phyloP scores from a whole-genome alignment of 305 asterid species.

The Stenogyne calaminthoides region DNA sequence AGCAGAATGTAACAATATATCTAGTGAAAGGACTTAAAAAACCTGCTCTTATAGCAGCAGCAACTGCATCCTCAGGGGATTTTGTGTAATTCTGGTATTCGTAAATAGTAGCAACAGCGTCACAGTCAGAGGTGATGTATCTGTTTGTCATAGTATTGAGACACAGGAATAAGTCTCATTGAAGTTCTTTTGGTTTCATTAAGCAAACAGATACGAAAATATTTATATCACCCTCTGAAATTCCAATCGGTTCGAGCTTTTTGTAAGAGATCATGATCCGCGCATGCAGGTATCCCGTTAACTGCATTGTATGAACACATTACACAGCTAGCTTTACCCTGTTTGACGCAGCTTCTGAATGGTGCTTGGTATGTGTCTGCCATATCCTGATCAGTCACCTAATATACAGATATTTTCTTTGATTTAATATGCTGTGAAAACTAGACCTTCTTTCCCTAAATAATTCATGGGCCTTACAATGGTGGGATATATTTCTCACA shows the following conservation, averaged over 20 bases:
- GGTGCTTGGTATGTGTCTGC: slow-evolving; percentile 88
- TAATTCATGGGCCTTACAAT: not conserved
- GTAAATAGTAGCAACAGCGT: slow-evolving; percentile 86
- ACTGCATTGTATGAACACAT: slow-evolving; percentile 92
- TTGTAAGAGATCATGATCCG: slow-evolving; percentile 61
- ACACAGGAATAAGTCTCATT: slow-evolving; percentile 21
- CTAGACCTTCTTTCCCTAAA: not conserved
- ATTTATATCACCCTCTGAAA: slow-evolving; percentile 63
- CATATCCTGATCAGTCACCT: slow-evolving; percentile 90
- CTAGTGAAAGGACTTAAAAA: slow-evolving; percentile 14
- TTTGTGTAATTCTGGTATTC: slow-evolving; percentile 72
- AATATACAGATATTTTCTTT: slow-evolving; percentile 33
- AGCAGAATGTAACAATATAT: not conserved
- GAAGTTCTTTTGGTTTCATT: slow-evolving; percentile 9
- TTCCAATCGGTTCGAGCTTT: slow-evolving; percentile 86
- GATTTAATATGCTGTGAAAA: not conserved
- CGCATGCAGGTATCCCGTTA: slow-evolving; percentile 89
- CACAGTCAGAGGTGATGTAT: slow-evolving; percentile 90
- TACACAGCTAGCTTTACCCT: slow-evolving; percentile 89
- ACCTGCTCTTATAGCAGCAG: slow-evolving; percentile 89
- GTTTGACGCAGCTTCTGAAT: slow-evolving; percentile 70
- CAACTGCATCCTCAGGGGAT: slow-evolving; percentile 81
- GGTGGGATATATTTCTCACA: slow-evolving; percentile 11
- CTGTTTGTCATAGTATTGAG: slow-evolving; percentile 43
- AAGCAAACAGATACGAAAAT: slow-evolving; percentile 28